These are phyloP conservation scores for Ustilago bromivora DNA, from an alignment of 1,284 basidiomycete genomes.

Conservation along the genomic window DNA sequence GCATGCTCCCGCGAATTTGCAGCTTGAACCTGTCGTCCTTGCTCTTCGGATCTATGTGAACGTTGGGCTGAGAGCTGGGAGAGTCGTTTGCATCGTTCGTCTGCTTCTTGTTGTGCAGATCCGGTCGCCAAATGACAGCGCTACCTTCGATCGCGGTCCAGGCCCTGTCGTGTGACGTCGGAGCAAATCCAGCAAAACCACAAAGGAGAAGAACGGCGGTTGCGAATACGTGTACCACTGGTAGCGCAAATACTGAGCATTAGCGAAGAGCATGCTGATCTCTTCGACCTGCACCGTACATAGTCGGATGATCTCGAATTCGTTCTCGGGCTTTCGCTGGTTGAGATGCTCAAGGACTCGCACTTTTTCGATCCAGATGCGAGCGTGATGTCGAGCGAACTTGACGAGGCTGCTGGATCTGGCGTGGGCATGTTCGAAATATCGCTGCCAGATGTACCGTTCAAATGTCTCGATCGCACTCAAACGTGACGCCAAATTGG, in stretches of 20 bases:
- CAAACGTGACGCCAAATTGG: slow-evolving; percentile 3
- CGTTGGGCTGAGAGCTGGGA: background rate
- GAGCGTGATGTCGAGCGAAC: slow-evolving; percentile 17
- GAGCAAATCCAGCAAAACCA: slow-evolving; percentile 22
- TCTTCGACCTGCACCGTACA: slow-evolving; percentile 15
- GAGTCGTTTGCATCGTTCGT: background rate
- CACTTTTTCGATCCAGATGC: slow-evolving; percentile 12
- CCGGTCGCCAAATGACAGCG: slow-evolving; percentile 22
- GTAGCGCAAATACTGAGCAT: slow-evolving; percentile 3
- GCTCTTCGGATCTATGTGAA: slow-evolving; percentile 3
- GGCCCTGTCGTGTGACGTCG: slow-evolving; percentile 15
- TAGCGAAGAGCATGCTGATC: slow-evolving; percentile 6
- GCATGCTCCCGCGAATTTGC: slow-evolving; percentile 19
- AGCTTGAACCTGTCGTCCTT: slow-evolving; percentile 2
- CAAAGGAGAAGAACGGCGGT: slow-evolving; percentile 23
- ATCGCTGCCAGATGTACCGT: slow-evolving; percentile 12
- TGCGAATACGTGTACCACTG: slow-evolving; percentile 26
- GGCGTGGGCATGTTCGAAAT: slow-evolving; percentile 14
- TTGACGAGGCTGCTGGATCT: slow-evolving; percentile 3
- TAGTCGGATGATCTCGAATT: slow-evolving; percentile 10
- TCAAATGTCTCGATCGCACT: slow-evolving; percentile 13
- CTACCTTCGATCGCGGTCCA: slow-evolving; percentile 16
- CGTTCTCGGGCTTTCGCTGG: slow-evolving; percentile 14
- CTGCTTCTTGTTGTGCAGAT: slow-evolving; percentile 6
- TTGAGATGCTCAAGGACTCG: slow-evolving; percentile 24